These are phyloP conservation scores for Posidonia australis DNA, from an alignment of 106 monocot genomes.

Conservation along the genomic window DNA sequence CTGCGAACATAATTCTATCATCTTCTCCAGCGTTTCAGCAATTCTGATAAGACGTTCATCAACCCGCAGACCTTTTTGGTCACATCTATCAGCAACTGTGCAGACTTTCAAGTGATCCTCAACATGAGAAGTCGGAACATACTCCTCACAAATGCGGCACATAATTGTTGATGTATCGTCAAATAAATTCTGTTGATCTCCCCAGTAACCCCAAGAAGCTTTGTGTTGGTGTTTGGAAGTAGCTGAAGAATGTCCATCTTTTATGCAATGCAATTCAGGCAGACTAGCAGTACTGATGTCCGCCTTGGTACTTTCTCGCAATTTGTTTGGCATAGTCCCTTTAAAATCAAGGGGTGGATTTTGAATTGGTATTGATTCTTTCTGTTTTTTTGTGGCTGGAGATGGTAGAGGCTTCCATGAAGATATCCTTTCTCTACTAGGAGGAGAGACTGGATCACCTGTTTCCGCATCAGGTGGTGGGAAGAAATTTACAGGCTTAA, in stretches of 20 bases:
- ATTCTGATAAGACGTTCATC: constrained; percentile 80
- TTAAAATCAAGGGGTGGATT: constrained; percentile 20
- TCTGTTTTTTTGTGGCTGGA: constrained; percentile 32
- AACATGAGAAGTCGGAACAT: constrained; percentile 80
- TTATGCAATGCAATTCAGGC: constrained; percentile 31
- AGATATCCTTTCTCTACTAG: constrained; percentile 50
- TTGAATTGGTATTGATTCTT: constrained; percentile 27
- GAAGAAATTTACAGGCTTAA: constrained; percentile 53
- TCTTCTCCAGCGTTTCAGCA: constrained; percentile 77
- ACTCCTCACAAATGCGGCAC: constrained; percentile 98
- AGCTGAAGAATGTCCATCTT: constrained; percentile 36
- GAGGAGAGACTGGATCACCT: constrained; percentile 23
- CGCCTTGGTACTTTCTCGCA: constrained; percentile 12
- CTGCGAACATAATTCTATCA: constrained; percentile 56
- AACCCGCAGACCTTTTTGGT: constrained; percentile 84
- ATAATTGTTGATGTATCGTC: constrained; percentile 89
- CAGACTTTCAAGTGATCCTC: constrained; percentile 87
- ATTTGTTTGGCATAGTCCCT: constrained; percentile 7
- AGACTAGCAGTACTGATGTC: constrained; percentile 19
- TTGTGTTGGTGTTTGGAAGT: constrained; percentile 69
- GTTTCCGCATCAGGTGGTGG: constrained; percentile 30
- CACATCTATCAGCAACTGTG: constrained; percentile 84
- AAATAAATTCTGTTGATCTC: constrained; percentile 61
- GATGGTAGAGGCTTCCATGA: constrained; percentile 88
- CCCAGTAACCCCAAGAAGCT: constrained; percentile 84